phyloP scores from a whole-genome alignment of 192 early-diverging fungal genomes.

The Linnemannia hyalina region DNA sequence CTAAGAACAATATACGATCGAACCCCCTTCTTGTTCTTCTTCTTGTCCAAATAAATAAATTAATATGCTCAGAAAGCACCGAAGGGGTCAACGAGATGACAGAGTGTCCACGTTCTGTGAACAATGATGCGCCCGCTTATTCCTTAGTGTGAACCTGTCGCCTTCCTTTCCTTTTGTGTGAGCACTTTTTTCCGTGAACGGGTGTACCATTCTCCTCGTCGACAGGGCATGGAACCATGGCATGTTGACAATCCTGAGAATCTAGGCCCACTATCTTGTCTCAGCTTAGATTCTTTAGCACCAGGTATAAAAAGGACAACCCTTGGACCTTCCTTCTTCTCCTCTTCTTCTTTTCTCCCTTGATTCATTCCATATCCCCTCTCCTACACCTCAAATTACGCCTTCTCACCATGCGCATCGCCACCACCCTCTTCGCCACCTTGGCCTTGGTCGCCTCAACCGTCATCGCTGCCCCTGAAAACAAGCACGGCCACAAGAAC shows the following conservation, averaged over 20 bases:
- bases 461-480: constrained; percentile 31
- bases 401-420: constrained; percentile 6
- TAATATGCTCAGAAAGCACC: background rate
- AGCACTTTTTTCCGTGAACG: background rate
- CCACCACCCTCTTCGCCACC: constrained; percentile 21
- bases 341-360: background rate
- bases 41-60: background rate
- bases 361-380: background rate
- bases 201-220: background rate
- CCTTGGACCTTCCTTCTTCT: background rate
- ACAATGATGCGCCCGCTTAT: background rate
- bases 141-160: background rate
- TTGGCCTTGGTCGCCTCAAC: constrained; percentile 40
- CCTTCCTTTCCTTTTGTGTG: background rate
- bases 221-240: background rate
- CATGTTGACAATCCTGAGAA: background rate
- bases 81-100: background rate
- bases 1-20: background rate
- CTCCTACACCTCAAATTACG: background rate
- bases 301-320: background rate
- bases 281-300: background rate
- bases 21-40: background rate
- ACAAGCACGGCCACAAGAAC: constrained; percentile 21
- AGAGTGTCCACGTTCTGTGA: background rate
- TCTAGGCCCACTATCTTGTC: background rate